phyloP scores from a whole-genome alignment of 371 early-diverging fungal genomes.

The Mucor plumbeus region DNA sequence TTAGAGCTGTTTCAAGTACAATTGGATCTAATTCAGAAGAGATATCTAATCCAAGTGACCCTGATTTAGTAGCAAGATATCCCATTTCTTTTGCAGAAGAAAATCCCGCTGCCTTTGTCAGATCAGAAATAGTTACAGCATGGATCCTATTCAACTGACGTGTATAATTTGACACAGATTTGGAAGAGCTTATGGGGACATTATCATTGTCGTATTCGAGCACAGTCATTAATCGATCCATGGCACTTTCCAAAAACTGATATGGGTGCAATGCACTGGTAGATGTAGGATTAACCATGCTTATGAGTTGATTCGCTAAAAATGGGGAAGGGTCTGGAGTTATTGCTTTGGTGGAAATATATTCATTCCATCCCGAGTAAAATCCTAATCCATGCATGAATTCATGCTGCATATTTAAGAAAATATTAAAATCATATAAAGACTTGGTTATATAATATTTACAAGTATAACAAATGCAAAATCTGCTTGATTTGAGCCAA shows the following conservation, averaged over 20 bases:
- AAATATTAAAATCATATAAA: neutral
- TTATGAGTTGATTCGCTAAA: slow-evolving; percentile 29
- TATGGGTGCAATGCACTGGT: slow-evolving; percentile 11
- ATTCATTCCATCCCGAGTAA: slow-evolving; percentile 52
- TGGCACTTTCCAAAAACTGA: slow-evolving; percentile 27
- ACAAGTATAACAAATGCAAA: slow-evolving; percentile 59
- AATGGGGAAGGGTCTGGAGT: slow-evolving; percentile 41
- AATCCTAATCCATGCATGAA: slow-evolving; percentile 71
- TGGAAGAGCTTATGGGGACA: neutral
- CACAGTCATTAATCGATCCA: slow-evolving; percentile 22
- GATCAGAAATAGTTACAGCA: slow-evolving; percentile 2
- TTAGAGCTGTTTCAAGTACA: slow-evolving; percentile 40
- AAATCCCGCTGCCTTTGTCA: slow-evolving; percentile 21
- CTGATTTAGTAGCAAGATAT: slow-evolving; percentile 15
- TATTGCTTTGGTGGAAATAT: slow-evolving; percentile 17
- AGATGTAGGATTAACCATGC: slow-evolving; percentile 7
- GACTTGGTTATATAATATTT: neutral
- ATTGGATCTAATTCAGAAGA: slow-evolving; percentile 8
- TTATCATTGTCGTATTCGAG: neutral
- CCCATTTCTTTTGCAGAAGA: slow-evolving; percentile 20
- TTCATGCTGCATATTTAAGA: slow-evolving; percentile 48
- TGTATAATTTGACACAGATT: slow-evolving; percentile 8
- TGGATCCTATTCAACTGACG: slow-evolving; percentile 16
- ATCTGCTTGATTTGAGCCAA: slow-evolving; percentile 53
- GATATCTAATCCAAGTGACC: slow-evolving; percentile 17